These are phyloP conservation scores for Chytriomyces confervae DNA, from an alignment of 192 early-diverging fungal species.

Conservation along the genomic window DNA sequence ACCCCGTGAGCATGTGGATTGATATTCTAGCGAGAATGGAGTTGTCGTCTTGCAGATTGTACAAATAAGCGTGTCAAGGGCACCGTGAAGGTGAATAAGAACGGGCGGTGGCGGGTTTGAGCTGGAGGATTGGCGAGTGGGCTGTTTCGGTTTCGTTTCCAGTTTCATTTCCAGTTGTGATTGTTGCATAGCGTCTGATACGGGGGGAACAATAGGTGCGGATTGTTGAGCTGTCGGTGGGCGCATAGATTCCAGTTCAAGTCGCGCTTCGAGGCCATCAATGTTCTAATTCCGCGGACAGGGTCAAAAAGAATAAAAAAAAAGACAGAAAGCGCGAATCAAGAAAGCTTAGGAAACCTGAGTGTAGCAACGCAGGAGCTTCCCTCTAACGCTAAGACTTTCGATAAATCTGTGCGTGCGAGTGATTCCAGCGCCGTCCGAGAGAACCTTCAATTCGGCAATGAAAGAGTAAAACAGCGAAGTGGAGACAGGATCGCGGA, in stretches of 20 bases:
- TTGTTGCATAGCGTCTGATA: not conserved
- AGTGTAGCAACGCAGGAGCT: slow-evolving; percentile 91
- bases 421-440: slow-evolving; percentile 76
- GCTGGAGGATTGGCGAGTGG: not conserved
- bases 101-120: slow-evolving; percentile 41
- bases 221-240: not conserved
- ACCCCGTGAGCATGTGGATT: slow-evolving; percentile 72
- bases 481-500: slow-evolving; percentile 69
- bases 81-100: slow-evolving; percentile 93
- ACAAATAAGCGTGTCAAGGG: slow-evolving; percentile 84
- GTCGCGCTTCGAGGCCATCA: slow-evolving; percentile 84
- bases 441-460: slow-evolving; percentile 79
- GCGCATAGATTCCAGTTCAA: slow-evolving; percentile 53
- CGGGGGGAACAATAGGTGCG: not conserved
- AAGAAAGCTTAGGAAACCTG: slow-evolving; percentile 52
- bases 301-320: not conserved
- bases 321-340: not conserved
- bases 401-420: slow-evolving; percentile 88
- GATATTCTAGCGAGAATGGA: slow-evolving; percentile 58
- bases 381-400: slow-evolving; percentile 70
- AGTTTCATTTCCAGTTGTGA: not conserved
- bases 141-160: slow-evolving; percentile 6
- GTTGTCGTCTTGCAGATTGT: slow-evolving; percentile 78
- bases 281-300: slow-evolving; percentile 68
- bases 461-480: slow-evolving; percentile 74